Evolutionary conservation across 2,329 filamentous ascomycete genomes (phyloP).

Genomic region (Beauveria caledonica): DNA sequence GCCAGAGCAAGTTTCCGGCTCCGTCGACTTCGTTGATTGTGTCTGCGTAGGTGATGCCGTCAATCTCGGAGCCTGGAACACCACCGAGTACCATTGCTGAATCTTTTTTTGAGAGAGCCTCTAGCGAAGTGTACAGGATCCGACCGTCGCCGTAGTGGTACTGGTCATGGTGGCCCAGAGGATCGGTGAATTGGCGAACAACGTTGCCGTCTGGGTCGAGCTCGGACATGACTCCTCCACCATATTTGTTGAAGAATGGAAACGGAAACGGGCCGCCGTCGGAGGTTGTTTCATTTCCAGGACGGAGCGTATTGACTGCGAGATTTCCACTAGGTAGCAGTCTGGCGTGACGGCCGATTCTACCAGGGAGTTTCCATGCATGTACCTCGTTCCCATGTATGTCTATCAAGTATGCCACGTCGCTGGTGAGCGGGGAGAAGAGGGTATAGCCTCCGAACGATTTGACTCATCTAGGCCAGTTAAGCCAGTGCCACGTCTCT

Average conservation of each 20-base stretch:
- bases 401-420: constrained; percentile 19
- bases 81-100: constrained; percentile 22
- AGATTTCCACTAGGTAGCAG: constrained; percentile 23
- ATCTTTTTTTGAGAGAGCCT: constrained; percentile 19
- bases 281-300: constrained; percentile 12
- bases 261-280: constrained; percentile 19
- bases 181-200: constrained; percentile 20
- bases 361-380: constrained; percentile 21
- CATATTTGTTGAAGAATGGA: constrained; percentile 24
- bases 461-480: constrained; percentile 18
- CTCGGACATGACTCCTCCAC: constrained; percentile 23
- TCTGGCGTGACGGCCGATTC: constrained; percentile 21
- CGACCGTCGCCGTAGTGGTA: constrained; percentile 21
- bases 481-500: constrained; percentile 21
- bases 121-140: constrained; percentile 21
- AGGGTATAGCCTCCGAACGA: constrained; percentile 23
- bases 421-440: constrained; percentile 22
- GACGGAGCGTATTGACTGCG: constrained; percentile 22
- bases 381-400: constrained; percentile 23
- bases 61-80: constrained; percentile 18
- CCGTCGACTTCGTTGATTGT: constrained; percentile 23
- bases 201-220: constrained; percentile 19
- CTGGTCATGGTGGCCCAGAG: constrained; percentile 22
- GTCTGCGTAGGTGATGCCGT: constrained; percentile 22
- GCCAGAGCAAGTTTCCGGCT: constrained; percentile 19